A percentile compares a stretch with the other conserved stretches of the same genome.
phyloP scores from a whole-genome alignment of 768 basidiomycete species.

The Tricholoma flavovirens region DNA sequence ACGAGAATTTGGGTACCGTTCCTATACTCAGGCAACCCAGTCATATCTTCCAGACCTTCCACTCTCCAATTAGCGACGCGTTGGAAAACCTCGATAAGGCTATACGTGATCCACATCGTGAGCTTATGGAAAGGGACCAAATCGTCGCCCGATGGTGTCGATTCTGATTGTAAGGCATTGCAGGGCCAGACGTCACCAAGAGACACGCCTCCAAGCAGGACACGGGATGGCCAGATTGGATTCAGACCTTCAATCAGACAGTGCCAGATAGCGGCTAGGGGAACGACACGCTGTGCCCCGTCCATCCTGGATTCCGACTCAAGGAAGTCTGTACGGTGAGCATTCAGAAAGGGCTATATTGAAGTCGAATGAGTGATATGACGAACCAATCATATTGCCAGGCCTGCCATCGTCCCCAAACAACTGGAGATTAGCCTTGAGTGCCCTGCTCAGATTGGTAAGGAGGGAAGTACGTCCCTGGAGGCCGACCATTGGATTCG shows the following conservation, averaged over 20 bases:
- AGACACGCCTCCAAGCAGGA: constrained; percentile 56
- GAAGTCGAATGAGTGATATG: not conserved
- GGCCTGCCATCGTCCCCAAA: constrained; percentile 75
- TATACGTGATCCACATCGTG: constrained; percentile 91
- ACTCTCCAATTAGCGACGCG: constrained; percentile 73
- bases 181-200: constrained; percentile 97
- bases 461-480: constrained; percentile 81
- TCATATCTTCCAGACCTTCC: constrained; percentile 79
- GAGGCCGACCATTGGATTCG: constrained; percentile 87
- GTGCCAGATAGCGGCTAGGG: constrained; percentile 75
- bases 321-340: constrained; percentile 56
- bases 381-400: constrained; percentile 73
- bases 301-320: constrained; percentile 45
- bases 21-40: constrained; percentile 92
- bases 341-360: constrained; percentile 1
- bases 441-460: constrained; percentile 63
- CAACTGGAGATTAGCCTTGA: constrained; percentile 56
- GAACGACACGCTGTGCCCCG: constrained; percentile 42
- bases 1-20: constrained; percentile 50
- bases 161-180: constrained; percentile 33
- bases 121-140: constrained; percentile 96
- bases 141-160: constrained; percentile 48
- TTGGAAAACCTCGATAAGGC: constrained; percentile 79
- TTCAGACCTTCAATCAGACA: constrained; percentile 77
- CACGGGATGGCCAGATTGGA: constrained; percentile 85